Conservation (phyloP, 2,329 filamentous ascomycete genomes). For the Aspergillus hiratsukae region DNA sequence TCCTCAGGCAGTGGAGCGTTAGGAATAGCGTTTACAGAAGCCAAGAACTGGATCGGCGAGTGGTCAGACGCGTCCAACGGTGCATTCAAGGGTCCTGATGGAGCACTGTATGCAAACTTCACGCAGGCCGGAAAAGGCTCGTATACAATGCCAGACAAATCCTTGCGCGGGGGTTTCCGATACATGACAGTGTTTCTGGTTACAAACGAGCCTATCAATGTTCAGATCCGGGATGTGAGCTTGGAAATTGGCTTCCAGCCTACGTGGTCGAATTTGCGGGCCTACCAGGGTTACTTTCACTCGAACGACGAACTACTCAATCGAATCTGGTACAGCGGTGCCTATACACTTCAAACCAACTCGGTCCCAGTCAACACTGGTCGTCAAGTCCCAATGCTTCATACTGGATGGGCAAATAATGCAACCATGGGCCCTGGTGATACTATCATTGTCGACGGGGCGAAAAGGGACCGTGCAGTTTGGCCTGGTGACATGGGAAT, state of each 20-base stretch:
- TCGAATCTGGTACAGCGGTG: conserved; percentile 54
- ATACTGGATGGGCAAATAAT: conserved; percentile 38
- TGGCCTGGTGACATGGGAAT: conserved; percentile 51
- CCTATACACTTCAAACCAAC: conserved; percentile 50
- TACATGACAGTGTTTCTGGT: conserved; percentile 41
- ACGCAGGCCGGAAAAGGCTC: conserved; percentile 23
- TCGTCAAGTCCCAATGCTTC: conserved; percentile 28
- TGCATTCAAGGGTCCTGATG: conserved; percentile 40
- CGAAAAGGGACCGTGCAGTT: conserved; percentile 41
- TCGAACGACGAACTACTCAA: conserved; percentile 51
- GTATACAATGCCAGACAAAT: too few species aligned
- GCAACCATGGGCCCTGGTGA: conserved; percentile 37
- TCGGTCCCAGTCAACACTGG: conserved; percentile 36
- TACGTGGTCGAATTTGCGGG: conserved; percentile 49
- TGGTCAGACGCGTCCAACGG: conserved; percentile 49
- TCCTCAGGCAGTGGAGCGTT: conserved; percentile 37
- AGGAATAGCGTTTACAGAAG: conserved; percentile 47
- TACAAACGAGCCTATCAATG: conserved; percentile 25
- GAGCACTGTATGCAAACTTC: conserved; percentile 36
- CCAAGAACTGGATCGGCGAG: conserved; percentile 46
- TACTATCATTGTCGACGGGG: conserved; percentile 42
- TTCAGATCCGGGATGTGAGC: conserved; percentile 36
- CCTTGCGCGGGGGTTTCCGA: too few species aligned
- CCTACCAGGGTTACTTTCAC: conserved; percentile 53
- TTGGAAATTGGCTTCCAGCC: conserved; percentile 48